phyloP scores from a whole-genome alignment of 345 rosid genomes.

The Cardamine resedifolia region DNA sequence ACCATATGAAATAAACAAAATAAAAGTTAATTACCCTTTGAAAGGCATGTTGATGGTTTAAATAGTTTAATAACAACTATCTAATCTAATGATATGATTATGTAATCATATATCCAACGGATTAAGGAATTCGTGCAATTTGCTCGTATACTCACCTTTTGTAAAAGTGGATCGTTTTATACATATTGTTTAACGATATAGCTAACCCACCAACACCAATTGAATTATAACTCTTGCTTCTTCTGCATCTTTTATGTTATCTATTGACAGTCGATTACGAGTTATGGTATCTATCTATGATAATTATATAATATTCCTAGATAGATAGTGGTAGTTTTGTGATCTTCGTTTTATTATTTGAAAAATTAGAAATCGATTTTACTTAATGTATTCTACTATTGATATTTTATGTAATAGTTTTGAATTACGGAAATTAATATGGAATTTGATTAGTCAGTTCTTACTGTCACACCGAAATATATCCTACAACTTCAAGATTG shows the following conservation, averaged over 20 bases:
- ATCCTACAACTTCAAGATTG: neutral
- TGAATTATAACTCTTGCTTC: neutral
- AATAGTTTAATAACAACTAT: constrained; percentile 7
- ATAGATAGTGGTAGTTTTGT: neutral
- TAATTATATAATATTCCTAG: neutral
- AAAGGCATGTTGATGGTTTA: constrained; percentile 17
- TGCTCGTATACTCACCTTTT: constrained; percentile 23
- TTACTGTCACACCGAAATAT: neutral
- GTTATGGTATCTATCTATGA: neutral
- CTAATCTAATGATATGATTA: constrained; percentile 37
- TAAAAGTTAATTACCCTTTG: constrained; percentile 19
- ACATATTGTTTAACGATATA: constrained; percentile 14
- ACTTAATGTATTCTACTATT: too few species aligned
- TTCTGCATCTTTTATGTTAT: neutral
- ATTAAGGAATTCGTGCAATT: constrained; percentile 32
- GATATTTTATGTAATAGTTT: neutral
- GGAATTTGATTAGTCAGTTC: neutral
- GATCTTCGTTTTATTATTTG: neutral
- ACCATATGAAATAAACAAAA: constrained; percentile 7
- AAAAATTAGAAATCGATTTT: too few species aligned
- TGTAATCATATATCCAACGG: constrained; percentile 28
- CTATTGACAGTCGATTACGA: neutral
- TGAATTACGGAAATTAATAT: neutral
- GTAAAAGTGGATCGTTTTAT: constrained; percentile 10
- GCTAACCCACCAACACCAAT: constrained; percentile 1